phyloP scores from a whole-genome alignment of 164 flowering plant species.

The Magnolia officinalis region DNA sequence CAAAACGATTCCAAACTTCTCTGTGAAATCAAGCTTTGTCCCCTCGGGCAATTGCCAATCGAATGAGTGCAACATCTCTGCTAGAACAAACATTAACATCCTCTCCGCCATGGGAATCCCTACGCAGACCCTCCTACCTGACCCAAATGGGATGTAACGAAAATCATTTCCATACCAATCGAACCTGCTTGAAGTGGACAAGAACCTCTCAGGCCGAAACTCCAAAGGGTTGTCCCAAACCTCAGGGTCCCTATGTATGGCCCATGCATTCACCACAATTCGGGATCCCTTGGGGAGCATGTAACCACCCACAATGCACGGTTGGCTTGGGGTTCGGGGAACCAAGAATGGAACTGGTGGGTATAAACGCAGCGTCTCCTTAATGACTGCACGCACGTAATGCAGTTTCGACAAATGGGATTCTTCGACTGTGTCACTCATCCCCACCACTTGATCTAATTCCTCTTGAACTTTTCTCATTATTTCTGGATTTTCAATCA shows the following conservation, averaged over 20 bases:
- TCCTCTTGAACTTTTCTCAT: constrained; percentile 32
- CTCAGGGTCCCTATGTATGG: constrained; percentile 22
- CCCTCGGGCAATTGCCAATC: constrained; percentile 15
- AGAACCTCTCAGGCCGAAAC: constrained; percentile 21
- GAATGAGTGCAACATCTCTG: constrained; percentile 14
- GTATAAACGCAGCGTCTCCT: constrained; percentile 19
- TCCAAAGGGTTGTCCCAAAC: constrained; percentile 19
- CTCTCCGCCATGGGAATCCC: constrained; percentile 21
- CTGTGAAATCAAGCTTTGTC: constrained; percentile 11
- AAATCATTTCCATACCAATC: constrained; percentile 18
- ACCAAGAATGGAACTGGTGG: constrained; percentile 14
- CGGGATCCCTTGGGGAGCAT: constrained; percentile 14
- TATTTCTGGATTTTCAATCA: constrained; percentile 26
- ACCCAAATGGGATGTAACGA: constrained; percentile 22
- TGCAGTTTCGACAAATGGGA: constrained; percentile 10
- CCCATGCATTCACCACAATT: constrained; percentile 20
- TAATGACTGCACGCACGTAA: constrained; percentile 16
- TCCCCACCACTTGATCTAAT: constrained; percentile 19
- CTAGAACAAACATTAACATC: constrained; percentile 13
- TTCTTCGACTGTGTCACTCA: constrained; percentile 16
- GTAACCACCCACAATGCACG: constrained; percentile 16
- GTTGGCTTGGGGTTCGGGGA: constrained; percentile 10
- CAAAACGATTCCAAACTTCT: constrained; percentile 15
- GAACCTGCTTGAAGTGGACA: not conserved
- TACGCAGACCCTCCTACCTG: constrained; percentile 20